Evolutionary conservation across 1,284 basidiomycete species (phyloP), one percentile per base, ranked within the genome.

Genomic region (Trichosporon inkin): DNA sequence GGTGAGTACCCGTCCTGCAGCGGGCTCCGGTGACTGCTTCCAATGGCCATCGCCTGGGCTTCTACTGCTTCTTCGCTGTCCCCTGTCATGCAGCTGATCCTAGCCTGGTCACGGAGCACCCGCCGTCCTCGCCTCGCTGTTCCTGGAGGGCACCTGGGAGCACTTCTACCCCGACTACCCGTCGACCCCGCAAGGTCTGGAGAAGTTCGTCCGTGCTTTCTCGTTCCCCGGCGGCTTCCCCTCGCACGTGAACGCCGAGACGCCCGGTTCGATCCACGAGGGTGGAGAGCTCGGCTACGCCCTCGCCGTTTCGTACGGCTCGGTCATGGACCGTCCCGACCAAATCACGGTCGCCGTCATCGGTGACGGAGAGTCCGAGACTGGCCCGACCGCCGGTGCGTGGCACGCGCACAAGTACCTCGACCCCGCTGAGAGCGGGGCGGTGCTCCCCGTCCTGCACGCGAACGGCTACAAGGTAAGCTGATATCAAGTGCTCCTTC

Each of bases 271-370:
- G 3, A 92, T 94, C 64, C 92, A 94, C 69, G 92, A 95, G 78
- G 92, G 92, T 58, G 82, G 91, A 37, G 91, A 93, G 75, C 83
- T 92, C n/a, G 90, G 90, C 14, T 92, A 92, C 68, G 89, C 90
- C 0, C 84, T 94, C 40, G 82, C 86, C 36, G 90, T 91, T 10
- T 84, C 90, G 0, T 93, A 89, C 68, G 89, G 89, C 22, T 68
- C 70, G 56, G 77, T 91, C 67, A 91, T 94, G 88, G 92, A 94
- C 77, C 88, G 89, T 62, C 91, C 90, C 10, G 83, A 93, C 70
- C 84, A 90, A 19, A 84, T 64, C 66, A 84, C 88, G 16, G 83
- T 87, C 51, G 89, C 86, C 6, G 82, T 94, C 37, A 80, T 94
- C 19, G 92, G 91, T 36, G 91, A 93, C 64, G 91, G 92, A 36